phyloP scores from a whole-genome alignment of 768 basidiomycete species.

The Russula olivacea region DNA sequence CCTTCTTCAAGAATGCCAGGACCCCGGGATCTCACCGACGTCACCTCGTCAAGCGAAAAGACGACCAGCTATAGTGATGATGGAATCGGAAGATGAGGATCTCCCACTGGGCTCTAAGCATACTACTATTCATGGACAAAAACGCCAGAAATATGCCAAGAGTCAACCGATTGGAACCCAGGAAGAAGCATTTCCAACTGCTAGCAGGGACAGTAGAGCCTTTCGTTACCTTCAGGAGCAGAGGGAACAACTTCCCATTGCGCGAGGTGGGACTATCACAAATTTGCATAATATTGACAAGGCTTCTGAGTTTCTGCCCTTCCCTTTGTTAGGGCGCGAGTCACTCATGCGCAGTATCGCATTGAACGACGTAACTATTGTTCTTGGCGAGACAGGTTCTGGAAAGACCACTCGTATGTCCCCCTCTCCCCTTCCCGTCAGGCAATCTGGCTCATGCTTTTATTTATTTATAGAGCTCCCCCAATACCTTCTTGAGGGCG shows the following conservation, averaged over 20 bases:
- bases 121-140: constrained; percentile 8
- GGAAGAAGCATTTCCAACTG: background rate
- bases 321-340: constrained; percentile 47
- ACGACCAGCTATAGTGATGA: constrained; percentile 8
- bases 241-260: constrained; percentile 69
- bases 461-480: constrained; percentile 68
- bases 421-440: background rate
- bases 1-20: background rate
- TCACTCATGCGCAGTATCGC: constrained; percentile 66
- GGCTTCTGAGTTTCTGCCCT: background rate
- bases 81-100: constrained; percentile 2
- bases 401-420: constrained; percentile 96
- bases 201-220: constrained; percentile 26
- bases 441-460: background rate
- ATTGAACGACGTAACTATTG: constrained; percentile 77
- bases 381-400: constrained; percentile 95
- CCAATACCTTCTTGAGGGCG: constrained; percentile 87
- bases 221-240: constrained; percentile 48
- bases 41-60: constrained; percentile 12
- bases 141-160: constrained; percentile 20
- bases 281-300: background rate
- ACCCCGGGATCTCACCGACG: background rate
- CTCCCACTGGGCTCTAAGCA: background rate
- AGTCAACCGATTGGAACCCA: background rate
- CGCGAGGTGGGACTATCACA: constrained; percentile 46